Evolutionary conservation across 2,329 filamentous ascomycete species (phyloP), one percentile per base, ranked within the genome.

Genomic region (Pestalotiopsis sp.): DNA sequence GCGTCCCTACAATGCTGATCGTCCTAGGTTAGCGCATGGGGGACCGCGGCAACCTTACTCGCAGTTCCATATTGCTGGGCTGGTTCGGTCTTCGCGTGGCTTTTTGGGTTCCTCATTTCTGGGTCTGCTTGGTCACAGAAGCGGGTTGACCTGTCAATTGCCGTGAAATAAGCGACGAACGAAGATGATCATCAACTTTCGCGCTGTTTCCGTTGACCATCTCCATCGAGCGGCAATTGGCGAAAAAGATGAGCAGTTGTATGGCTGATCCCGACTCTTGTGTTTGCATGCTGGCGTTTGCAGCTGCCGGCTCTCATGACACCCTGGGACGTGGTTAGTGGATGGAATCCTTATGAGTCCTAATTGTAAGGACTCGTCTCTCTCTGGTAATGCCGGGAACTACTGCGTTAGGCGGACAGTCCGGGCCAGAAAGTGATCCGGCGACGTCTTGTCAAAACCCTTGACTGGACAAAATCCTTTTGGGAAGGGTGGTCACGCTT

Each of bases 331-430:
- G 12, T 45, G 41, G 17, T 45, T 45, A 17, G 41, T 13, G 13
- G 52, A 58, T 58, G 52, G n/a, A 58, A 17, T 58, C 31, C 31
- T 9, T 9, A 36, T 9, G 7, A 36, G 31, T 36, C 31, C 31
- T 36, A 36, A 36, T 36, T 9, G 31, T 36, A 36, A 36, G 31
- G 31, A 45, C 17, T 17, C 45, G 6, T 52, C 45, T 23, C 14
- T 52, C n/a, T 23, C 13, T 62, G 59, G 59, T 14, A 62, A 20
- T n/a, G 59, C 59, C 59, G 59, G 59, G 27, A 62, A 36, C 59
- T 62, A 64, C n/a, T n/a, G 20, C 14, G 45, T 52, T 52, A 23
- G 45, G 20, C 17, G 45, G 45, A 23, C 39, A 52, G 38, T 27
- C n/a, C 39, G 61, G 61, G 59, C 59, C 59, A 39, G 14, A 36